Evolutionary conservation across 78 protist genomes (phyloP), one percentile per base, ranked within the genome.

Genomic region (Dictyostelium intermedium): DNA sequence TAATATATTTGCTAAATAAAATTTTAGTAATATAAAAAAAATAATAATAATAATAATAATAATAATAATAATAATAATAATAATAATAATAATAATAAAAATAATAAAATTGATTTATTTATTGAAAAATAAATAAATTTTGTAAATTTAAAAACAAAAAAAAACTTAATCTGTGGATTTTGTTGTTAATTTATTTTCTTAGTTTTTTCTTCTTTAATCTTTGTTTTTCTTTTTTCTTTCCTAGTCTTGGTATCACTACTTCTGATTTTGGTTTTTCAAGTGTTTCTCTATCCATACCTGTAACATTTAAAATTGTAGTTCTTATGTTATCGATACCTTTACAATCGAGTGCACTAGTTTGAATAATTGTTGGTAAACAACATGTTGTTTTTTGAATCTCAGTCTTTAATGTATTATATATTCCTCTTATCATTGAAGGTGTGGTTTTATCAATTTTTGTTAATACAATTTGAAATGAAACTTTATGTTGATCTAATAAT

Each of bases 401-500:
- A 2, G 45, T 74, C 34, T 89, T 89, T n/a, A 89, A 9, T 27
- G 25, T 8, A 23, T 50, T 53, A 69, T 89, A 89, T 3, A 89
- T 69, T 27, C 53, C 43, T n/a, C 82, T 80, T 30, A 89, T n/a
- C 25, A 39, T 76, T 23, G 47, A 7, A 41, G 94, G 76, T 34
- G 43, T 89, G 1, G 94, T 9, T 70, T 89, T 89, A 80, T 89
- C 94, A 18, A 80, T 60, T 81, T 89, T 89, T 8, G 94, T 89
- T 13, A 89, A 45, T 20, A 89, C 80, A 20, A 89, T 56, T 69
- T 89, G 94, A 50, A 89, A 89, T 66, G 87, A 25, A 32, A 89
- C 94, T 81, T 74, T 89, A 80, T 89, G 94, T 70, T 80, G 81
- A 66, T 89, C 94, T 11, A 89, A 80, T 47, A 89, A 47, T 23